phyloP scores from a whole-genome alignment of 2,329 filamentous ascomycete genomes.

The Tolypocladium album region DNA sequence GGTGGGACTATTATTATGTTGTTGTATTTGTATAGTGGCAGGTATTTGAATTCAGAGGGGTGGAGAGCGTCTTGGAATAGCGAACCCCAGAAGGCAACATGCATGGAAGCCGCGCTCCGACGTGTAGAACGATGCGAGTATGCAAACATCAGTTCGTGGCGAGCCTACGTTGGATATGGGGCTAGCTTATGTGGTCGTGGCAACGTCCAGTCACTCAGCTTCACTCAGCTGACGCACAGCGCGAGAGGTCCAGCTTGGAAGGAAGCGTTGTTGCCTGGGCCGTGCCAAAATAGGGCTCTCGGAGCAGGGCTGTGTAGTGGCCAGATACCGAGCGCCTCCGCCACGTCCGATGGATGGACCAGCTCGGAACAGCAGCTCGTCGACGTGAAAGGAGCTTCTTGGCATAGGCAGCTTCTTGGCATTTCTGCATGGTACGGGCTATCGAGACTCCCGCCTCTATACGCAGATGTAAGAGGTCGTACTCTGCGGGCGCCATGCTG shows the following conservation, averaged over 20 bases:
- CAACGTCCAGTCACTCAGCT: too few species aligned
- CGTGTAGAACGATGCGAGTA: background rate
- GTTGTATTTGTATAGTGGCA: background rate
- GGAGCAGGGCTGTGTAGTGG: background rate
- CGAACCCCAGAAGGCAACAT: background rate
- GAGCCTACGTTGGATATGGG: background rate
- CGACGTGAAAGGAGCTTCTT: background rate
- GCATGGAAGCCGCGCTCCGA: background rate
- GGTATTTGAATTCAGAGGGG: background rate
- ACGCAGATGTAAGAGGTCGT: background rate
- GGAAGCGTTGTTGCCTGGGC: background rate
- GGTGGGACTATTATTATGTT: background rate
- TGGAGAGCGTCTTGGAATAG: background rate
- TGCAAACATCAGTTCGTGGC: background rate
- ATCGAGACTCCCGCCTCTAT: background rate
- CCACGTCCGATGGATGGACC: background rate
- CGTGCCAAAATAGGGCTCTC: background rate
- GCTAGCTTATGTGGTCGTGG: background rate
- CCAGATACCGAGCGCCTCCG: background rate
- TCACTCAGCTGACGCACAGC: background rate
- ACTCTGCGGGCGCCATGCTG: background rate
- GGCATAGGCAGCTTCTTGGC: background rate
- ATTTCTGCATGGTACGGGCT: too few species aligned
- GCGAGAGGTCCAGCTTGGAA: background rate
- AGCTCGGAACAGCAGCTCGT: background rate